Percentiles rank a stretch among this genome's conserved stretches.
Evolutionary conservation across 2,329 filamentous ascomycete species (phyloP).

Genomic region (Epichloe elymi): DNA sequence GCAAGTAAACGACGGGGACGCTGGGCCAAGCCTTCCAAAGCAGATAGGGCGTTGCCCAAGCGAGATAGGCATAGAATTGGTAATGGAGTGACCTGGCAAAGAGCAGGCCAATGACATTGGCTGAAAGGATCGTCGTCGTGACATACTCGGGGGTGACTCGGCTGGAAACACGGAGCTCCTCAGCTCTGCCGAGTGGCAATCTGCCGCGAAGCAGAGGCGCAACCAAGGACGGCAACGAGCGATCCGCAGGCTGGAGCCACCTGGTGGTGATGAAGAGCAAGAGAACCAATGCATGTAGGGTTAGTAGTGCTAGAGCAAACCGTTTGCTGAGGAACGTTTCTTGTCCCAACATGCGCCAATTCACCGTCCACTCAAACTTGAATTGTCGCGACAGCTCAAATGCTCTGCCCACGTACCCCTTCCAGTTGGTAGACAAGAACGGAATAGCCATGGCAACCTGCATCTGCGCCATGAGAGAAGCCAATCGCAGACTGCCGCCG

Average conservation of each 20-base stretch:
- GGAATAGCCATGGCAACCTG: conserved; percentile 57
- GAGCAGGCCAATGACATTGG: conserved; percentile 66
- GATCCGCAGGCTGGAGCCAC: conserved; percentile 60
- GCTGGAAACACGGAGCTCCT: conserved; percentile 43
- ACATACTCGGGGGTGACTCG: conserved; percentile 59
- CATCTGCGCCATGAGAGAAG: conserved; percentile 59
- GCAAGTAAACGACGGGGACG: conserved; percentile 49
- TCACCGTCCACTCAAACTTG: conserved; percentile 96
- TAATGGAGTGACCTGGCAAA: conserved; percentile 86
- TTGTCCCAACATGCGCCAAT: conserved; percentile 93
- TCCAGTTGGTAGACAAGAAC: conserved; percentile 52
- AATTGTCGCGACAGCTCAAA: conserved; percentile 90
- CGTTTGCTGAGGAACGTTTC: conserved; percentile 55
- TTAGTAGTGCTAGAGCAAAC: conserved; percentile 57
- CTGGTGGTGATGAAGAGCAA: conserved; percentile 48
- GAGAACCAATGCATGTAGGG: conserved; percentile 52
- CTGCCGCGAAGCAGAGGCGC: conserved; percentile 26
- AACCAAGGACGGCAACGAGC: conserved; percentile 41
- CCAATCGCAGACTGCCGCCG: conserved; percentile 50
- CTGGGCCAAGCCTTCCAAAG: conserved; percentile 66
- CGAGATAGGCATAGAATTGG: conserved; percentile 87
- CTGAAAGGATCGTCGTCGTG: conserved; percentile 62
- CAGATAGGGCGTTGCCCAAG: conserved; percentile 78
- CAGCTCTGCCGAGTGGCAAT: conserved; percentile 32
- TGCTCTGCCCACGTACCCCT: conserved; percentile 65